Conservation (phyloP, 208 protist genomes). For the Leptomonas pyrrhocoris region DNA sequence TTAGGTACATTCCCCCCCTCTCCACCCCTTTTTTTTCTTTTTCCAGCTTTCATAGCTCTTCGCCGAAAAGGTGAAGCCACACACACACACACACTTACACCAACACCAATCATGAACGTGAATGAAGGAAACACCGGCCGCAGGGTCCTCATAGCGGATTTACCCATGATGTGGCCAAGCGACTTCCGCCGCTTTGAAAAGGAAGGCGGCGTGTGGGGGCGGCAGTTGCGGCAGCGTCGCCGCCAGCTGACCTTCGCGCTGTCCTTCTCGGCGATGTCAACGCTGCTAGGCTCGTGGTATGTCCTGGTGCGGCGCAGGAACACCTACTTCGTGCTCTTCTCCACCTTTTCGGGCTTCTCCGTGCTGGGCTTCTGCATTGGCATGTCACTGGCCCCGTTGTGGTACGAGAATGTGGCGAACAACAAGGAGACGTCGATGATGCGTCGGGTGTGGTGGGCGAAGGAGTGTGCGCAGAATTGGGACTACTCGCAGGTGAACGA, state of each 20-base stretch:
- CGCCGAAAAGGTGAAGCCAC: too few species aligned
- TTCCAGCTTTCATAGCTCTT: too few species aligned
- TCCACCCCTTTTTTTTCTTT: not conserved
- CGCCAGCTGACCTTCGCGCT: conserved; percentile 79
- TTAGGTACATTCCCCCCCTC: too few species aligned
- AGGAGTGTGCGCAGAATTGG: conserved; percentile 91
- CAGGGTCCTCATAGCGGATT: conserved; percentile 79
- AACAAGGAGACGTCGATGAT: conserved; percentile 92
- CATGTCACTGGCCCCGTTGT: conserved; percentile 61
- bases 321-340: conserved; percentile 82
- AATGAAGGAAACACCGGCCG: conserved; percentile 40
- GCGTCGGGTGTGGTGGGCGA: conserved; percentile 92
- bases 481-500: conserved; percentile 84
- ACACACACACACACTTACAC: too few species aligned
- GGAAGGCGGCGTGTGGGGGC: conserved; percentile 84
- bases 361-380: conserved; percentile 86
- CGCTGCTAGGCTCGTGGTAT: conserved; percentile 64
- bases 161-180: conserved; percentile 89
- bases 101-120: conserved; percentile 19
- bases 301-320: conserved; percentile 66
- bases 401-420: conserved; percentile 79
- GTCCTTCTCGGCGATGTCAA: conserved; percentile 39
- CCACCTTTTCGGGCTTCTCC: conserved; percentile 80
- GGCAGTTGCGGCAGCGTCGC: conserved; percentile 78
- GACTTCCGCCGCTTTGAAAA: conserved; percentile 84